Evolutionary conservation across 176 grass and related monocot species (phyloP).

Genomic region (Zea mays): Zm-B73-REFERENCE-NAM-5.0 NC_050098.1:2925501-2926000

Average conservation of each 20-base stretch:
- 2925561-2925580: not conserved
- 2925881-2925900: not conserved
- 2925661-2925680: not conserved
- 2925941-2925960: constrained; percentile 37
- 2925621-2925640: not conserved
- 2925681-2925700: not conserved
- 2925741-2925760: not conserved
- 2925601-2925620: not conserved
- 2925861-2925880: not conserved
- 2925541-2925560: not conserved
- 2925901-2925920: constrained; percentile 13
- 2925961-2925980: constrained; percentile 29
- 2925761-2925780: not conserved
- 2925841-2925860: not conserved
- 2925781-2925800: not conserved
- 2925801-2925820: not conserved
- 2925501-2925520: no score
- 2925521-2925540: no score
- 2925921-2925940: not conserved
- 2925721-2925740: not conserved
- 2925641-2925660: not conserved
- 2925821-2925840: constrained; percentile 11
- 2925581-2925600: not conserved
- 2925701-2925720: constrained; percentile 20
- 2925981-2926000: not conserved